phyloP scores from a whole-genome alignment of 2,329 filamentous ascomycete genomes.

The Triangularia verruculosa region DNA sequence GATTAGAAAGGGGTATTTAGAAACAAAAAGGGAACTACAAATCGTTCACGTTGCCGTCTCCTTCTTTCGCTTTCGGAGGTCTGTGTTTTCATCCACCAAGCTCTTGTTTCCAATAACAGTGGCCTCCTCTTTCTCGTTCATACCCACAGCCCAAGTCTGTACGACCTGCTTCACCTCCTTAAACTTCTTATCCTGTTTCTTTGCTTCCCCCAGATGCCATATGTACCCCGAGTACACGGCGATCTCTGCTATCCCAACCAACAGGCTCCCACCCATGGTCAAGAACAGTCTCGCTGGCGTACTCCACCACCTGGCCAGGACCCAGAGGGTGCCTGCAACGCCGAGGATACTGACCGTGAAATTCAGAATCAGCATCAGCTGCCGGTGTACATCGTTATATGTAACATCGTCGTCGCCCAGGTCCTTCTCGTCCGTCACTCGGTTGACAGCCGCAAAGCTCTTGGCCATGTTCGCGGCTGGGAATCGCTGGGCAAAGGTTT shows the following conservation, averaged over 20 bases:
- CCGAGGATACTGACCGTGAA: conserved; percentile 83
- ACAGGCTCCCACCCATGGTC: conserved; percentile 64
- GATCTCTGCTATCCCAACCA: conserved; percentile 74
- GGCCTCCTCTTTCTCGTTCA: conserved; percentile 31
- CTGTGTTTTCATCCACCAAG: background rate
- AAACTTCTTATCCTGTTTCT: conserved; percentile 53
- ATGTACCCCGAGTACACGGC: conserved; percentile 74
- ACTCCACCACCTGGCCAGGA: conserved; percentile 74
- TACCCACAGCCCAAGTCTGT: conserved; percentile 66
- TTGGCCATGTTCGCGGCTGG: conserved; percentile 48
- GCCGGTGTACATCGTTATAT: conserved; percentile 72
- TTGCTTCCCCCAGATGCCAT: conserved; percentile 67
- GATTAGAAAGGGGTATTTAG: background rate
- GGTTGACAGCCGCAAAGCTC: conserved; percentile 55
- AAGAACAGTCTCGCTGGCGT: conserved; percentile 67
- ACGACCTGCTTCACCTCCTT: conserved; percentile 68
- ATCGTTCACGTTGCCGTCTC: background rate
- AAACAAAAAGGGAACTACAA: background rate
- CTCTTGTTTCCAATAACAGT: conserved; percentile 8
- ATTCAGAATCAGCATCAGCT: conserved; percentile 82
- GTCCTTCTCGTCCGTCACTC: conserved; percentile 44
- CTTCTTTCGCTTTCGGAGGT: conserved; percentile 24
- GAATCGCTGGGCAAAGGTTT: conserved; percentile 60
- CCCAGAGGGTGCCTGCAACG: conserved; percentile 73
- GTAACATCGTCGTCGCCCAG: conserved; percentile 59